These are phyloP conservation scores for Sugiyamaella americana DNA, from an alignment of 805 yeast species.

Conservation along the genomic window DNA sequence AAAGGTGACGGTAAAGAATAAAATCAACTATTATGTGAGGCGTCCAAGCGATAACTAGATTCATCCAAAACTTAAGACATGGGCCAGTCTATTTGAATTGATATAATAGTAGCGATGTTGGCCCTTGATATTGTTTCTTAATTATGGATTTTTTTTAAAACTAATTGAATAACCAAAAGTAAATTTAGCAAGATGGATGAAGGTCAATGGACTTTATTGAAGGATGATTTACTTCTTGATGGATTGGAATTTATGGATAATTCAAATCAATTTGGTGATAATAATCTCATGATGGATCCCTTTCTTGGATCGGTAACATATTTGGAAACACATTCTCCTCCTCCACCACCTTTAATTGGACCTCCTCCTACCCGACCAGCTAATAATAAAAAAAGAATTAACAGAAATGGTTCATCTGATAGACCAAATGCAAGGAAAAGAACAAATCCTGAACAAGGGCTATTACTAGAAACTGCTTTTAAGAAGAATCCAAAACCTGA, in stretches of 20 bases:
- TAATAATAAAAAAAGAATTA: constrained; percentile 2
- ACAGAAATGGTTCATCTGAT: neutral
- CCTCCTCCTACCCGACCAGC: constrained; percentile 5
- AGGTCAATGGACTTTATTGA: neutral
- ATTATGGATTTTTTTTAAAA: too few species aligned
- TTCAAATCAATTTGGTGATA: neutral
- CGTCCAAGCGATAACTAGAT: neutral
- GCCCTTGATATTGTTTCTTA: too few species aligned
- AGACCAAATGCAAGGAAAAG: constrained; percentile 22
- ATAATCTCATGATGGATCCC: neutral
- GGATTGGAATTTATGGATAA: neutral
- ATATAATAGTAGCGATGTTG: too few species aligned
- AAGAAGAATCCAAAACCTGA: constrained; percentile 69
- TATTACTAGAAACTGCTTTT: constrained; percentile 62
- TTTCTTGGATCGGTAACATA: neutral
- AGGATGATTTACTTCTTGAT: neutral
- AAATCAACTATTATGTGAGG: too few species aligned
- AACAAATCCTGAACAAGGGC: constrained; percentile 33
- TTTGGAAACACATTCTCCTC: neutral
- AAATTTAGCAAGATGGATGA: too few species aligned
- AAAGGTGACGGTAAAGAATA: too few species aligned
- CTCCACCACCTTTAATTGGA: constrained; percentile 4
- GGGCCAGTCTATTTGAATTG: too few species aligned
- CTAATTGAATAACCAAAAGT: too few species aligned
- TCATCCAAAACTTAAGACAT: too few species aligned